phyloP scores from a whole-genome alignment of 305 asterid species.

The Solanum hybrid region DNA sequence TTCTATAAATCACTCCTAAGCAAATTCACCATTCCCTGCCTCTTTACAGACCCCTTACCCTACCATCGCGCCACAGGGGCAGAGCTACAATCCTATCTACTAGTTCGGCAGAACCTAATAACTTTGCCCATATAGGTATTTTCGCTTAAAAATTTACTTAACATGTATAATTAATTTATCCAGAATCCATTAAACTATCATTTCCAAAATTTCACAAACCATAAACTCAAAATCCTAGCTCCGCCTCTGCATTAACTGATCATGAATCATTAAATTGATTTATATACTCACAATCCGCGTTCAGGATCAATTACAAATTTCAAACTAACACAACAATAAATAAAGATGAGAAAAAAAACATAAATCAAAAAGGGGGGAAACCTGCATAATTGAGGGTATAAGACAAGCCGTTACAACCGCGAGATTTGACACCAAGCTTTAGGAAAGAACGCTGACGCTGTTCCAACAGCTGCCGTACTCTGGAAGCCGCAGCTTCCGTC shows the following conservation, averaged over 20 bases:
- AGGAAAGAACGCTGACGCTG: conserved; percentile 81
- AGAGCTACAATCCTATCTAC: not conserved
- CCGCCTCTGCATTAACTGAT: not conserved
- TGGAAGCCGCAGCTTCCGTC: conserved; percentile 70
- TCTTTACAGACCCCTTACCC: not conserved
- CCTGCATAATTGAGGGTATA: conserved; percentile 98
- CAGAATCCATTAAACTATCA: not conserved
- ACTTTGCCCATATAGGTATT: not conserved
- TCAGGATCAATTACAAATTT: not conserved
- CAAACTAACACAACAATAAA: not conserved
- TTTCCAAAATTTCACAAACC: not conserved
- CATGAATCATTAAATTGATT: not conserved
- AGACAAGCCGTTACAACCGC: conserved; percentile 97
- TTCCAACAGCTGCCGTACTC: conserved; percentile 58
- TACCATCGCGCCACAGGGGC: not conserved
- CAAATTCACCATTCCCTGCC: not conserved
- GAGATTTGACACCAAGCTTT: conserved; percentile 92
- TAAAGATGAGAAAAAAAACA: not conserved
- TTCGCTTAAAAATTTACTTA: not conserved
- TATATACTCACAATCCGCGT: not conserved
- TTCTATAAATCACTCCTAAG: not conserved
- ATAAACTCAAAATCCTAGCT: not conserved
- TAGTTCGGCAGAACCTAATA: not conserved
- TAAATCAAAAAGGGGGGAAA: not conserved
- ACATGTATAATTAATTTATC: not conserved